Evolutionary conservation across 2,329 filamentous ascomycete genomes (phyloP).

Genomic region (Diaporthe longicolla): DNA sequence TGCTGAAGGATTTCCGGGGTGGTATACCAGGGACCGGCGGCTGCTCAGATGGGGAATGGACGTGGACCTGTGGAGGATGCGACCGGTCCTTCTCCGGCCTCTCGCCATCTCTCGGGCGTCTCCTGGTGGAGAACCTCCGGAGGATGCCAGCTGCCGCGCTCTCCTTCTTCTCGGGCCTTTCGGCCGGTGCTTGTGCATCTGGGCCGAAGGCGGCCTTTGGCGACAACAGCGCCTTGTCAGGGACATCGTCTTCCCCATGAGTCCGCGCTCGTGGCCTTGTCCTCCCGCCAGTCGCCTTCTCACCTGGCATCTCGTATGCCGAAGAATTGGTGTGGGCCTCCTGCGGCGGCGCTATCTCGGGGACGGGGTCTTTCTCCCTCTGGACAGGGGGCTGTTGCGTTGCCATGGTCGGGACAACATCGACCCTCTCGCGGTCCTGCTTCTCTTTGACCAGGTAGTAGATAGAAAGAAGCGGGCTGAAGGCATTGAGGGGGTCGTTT

Average conservation of each 20-base stretch:
- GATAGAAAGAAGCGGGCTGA: constrained; percentile 90
- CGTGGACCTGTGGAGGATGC: constrained; percentile 80
- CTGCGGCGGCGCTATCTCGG: constrained; percentile 84
- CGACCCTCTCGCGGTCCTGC: constrained; percentile 79
- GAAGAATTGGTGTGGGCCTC: constrained; percentile 90
- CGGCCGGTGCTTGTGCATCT: constrained; percentile 48
- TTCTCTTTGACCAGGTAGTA: constrained; percentile 98
- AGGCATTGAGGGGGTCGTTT: constrained; percentile 91
- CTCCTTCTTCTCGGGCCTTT: constrained; percentile 82
- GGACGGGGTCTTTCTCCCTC: constrained; percentile 66
- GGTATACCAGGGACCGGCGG: constrained; percentile 60
- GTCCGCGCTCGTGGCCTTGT: constrained; percentile 89
- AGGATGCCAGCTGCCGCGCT: constrained; percentile 88
- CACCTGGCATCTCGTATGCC: constrained; percentile 89
- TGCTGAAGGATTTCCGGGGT: constrained; percentile 90
- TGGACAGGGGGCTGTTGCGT: constrained; percentile 43
- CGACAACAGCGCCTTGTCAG: constrained; percentile 64
- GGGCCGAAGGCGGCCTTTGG: constrained; percentile 40
- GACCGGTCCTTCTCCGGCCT: constrained; percentile 74
- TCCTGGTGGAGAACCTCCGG: constrained; percentile 90
- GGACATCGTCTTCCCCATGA: constrained; percentile 92
- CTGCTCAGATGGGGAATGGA: constrained; percentile 81
- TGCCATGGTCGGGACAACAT: constrained; percentile 58
- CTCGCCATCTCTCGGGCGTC: constrained; percentile 75
- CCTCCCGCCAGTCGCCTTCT: constrained; percentile 87